A percentile compares a stretch with the other conserved stretches of the same genome.
Conservation (phyloP, 1,284 basidiomycete genomes). For the Phaffia rhodozyma region DNA sequence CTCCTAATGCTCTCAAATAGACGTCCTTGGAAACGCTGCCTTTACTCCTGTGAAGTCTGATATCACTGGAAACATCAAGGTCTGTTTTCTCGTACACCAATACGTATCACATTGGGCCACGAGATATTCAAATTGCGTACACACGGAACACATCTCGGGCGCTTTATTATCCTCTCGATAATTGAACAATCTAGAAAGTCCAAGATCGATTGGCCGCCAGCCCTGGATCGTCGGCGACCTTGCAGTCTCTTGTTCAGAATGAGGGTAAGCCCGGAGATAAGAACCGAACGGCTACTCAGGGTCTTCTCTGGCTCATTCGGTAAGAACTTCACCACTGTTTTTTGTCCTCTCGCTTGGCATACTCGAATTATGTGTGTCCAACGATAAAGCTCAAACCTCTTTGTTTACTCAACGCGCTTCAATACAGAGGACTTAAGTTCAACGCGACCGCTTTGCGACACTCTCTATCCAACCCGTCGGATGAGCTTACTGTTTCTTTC, state of each 20-base stretch:
- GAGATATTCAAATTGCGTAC: neutral
- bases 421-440: conserved; percentile 66
- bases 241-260: conserved; percentile 72
- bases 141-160: neutral
- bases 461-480: conserved; percentile 52
- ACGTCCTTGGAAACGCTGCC: conserved; percentile 76
- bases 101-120: neutral
- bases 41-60: conserved; percentile 79
- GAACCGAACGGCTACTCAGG: conserved; percentile 64
- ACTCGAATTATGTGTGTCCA: neutral
- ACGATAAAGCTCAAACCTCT: neutral
- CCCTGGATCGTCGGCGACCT: conserved; percentile 55
- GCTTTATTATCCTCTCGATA: neutral
- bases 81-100: conserved; percentile 29
- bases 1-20: conserved; percentile 37
- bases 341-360: neutral
- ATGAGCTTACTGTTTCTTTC: conserved; percentile 69
- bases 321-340: conserved; percentile 30
- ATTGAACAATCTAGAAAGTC: conserved; percentile 57
- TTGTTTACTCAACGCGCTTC: neutral
- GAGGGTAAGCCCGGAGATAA: conserved; percentile 39
- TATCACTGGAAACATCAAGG: conserved; percentile 82
- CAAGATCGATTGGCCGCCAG: conserved; percentile 59
- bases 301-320: conserved; percentile 85
- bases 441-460: conserved; percentile 72